A percentile compares a stretch with the other conserved stretches of the same genome.
These are phyloP conservation scores for Rhynchosporium secalis DNA, from an alignment of 2,329 filamentous ascomycete genomes.

Conservation along the genomic window DNA sequence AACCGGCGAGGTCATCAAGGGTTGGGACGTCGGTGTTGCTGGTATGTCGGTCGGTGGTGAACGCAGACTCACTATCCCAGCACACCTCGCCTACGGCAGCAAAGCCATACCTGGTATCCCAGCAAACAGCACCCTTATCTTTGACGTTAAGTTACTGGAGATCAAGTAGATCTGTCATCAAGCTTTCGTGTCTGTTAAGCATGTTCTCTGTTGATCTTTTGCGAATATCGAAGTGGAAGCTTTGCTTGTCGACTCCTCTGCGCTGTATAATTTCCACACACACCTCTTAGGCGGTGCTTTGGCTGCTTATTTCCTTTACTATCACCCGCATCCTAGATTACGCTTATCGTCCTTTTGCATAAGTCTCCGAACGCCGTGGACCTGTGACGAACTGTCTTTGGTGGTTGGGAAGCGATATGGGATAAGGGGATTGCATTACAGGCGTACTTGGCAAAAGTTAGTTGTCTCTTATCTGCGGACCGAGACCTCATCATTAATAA, in stretches of 20 bases:
- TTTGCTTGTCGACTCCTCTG: slow-evolving; percentile 29
- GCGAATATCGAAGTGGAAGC: slow-evolving; percentile 23
- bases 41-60: slow-evolving; percentile 95
- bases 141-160: slow-evolving; percentile 85
- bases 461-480: slow-evolving; percentile 11
- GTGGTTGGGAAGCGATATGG: slow-evolving; percentile 34
- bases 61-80: slow-evolving; percentile 86
- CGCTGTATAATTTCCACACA: slow-evolving; percentile 36
- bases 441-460: slow-evolving; percentile 39
- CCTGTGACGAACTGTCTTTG: slow-evolving; percentile 35
- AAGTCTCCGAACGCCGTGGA: slow-evolving; percentile 39
- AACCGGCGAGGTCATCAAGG: slow-evolving; percentile 94
- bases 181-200: slow-evolving; percentile 5
- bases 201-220: slow-evolving; percentile 21
- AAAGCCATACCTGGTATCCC: slow-evolving; percentile 83
- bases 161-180: slow-evolving; percentile 64
- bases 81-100: slow-evolving; percentile 86
- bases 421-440: slow-evolving; percentile 39
- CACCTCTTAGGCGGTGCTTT: slow-evolving; percentile 27
- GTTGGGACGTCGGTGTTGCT: slow-evolving; percentile 91
- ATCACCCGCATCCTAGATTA: slow-evolving; percentile 23
- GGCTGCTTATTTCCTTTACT: slow-evolving; percentile 26
- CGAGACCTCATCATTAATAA: slow-evolving; percentile 24
- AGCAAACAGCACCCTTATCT: slow-evolving; percentile 84
- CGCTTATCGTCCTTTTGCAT: slow-evolving; percentile 35